phyloP scores from a whole-genome alignment of 495 filamentous ascomycete genomes.

The Amniculicola lignicola region DNA sequence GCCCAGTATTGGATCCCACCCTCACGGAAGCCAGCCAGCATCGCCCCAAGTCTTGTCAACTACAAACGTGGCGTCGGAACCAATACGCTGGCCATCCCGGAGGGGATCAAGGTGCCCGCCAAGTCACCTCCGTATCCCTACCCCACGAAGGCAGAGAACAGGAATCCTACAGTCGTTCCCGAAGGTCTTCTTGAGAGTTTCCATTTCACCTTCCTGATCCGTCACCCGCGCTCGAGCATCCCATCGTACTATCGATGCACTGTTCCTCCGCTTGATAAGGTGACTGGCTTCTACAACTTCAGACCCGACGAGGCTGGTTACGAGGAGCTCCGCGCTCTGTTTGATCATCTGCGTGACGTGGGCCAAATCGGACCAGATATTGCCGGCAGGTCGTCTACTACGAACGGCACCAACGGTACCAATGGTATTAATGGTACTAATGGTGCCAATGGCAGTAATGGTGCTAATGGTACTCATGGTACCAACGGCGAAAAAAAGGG shows the following conservation, averaged over 20 bases:
- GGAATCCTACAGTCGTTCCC: constrained; percentile 84
- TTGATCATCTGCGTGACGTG: constrained; percentile 70
- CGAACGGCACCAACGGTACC: constrained; percentile 15
- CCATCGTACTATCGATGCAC: constrained; percentile 95
- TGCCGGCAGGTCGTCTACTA: constrained; percentile 46
- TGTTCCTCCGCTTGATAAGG: constrained; percentile 73
- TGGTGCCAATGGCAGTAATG: constrained; percentile 30
- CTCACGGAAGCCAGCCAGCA: constrained; percentile 57
- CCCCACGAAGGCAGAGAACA: constrained; percentile 52
- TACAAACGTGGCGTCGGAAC: constrained; percentile 64
- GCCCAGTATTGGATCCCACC: constrained; percentile 83
- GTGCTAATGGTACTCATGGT: constrained; percentile 33
- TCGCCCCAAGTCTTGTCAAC: constrained; percentile 69
- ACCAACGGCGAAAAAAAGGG: constrained; percentile 30
- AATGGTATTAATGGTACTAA: constrained; percentile 34
- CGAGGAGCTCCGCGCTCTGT: constrained; percentile 74
- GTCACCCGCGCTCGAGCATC: constrained; percentile 81
- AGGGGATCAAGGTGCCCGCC: constrained; percentile 18
- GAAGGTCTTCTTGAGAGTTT: constrained; percentile 63
- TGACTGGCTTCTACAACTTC: constrained; percentile 86
- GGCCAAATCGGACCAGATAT: constrained; percentile 62
- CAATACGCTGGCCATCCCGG: constrained; percentile 36
- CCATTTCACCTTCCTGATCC: constrained; percentile 97
- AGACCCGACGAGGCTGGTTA: constrained; percentile 86
- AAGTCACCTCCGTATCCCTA: constrained; percentile 53